These are phyloP conservation scores for Fistulina hepatica DNA, from an alignment of 1,284 basidiomycete genomes.

Conservation along the genomic window DNA sequence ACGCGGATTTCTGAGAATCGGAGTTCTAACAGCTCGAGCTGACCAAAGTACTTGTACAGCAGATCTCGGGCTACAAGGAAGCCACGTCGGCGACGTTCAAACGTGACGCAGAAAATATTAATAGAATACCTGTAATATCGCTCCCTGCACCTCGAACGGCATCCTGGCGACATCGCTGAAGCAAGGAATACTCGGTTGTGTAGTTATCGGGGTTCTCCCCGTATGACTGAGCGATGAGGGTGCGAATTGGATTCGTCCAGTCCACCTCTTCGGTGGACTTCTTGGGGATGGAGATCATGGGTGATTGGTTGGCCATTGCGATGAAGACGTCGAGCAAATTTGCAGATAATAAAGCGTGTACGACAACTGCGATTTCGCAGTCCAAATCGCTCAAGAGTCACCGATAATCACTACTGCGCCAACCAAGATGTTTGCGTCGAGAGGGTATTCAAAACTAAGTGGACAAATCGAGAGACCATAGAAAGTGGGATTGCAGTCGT, in stretches of 20 bases:
- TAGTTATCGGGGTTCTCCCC: slow-evolving; percentile 90
- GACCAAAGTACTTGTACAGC: slow-evolving; percentile 98
- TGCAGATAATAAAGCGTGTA: background rate
- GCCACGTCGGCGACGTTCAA: slow-evolving; percentile 1
- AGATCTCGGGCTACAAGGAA: slow-evolving; percentile 88
- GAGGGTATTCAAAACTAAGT: too few species aligned
- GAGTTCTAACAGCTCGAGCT: slow-evolving; percentile 93
- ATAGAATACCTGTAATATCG: slow-evolving; percentile 71
- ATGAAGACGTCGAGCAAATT: slow-evolving; percentile 4
- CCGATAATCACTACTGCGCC: too few species aligned
- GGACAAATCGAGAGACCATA: too few species aligned
- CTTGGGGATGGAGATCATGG: slow-evolving; percentile 74
- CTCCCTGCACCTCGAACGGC: slow-evolving; percentile 92
- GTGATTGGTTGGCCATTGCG: slow-evolving; percentile 67
- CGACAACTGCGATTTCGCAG: background rate
- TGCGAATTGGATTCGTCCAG: slow-evolving; percentile 82
- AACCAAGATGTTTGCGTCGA: too few species aligned
- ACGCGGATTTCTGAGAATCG: slow-evolving; percentile 95
- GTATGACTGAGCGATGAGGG: slow-evolving; percentile 84
- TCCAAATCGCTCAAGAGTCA: too few species aligned
- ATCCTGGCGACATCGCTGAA: slow-evolving; percentile 90
- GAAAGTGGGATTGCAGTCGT: too few species aligned
- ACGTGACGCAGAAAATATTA: slow-evolving; percentile 6
- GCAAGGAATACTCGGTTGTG: slow-evolving; percentile 67
- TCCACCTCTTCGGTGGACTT: slow-evolving; percentile 81